phyloP scores from a whole-genome alignment of 768 basidiomycete species.

The Fomitopsis pulvina region DNA sequence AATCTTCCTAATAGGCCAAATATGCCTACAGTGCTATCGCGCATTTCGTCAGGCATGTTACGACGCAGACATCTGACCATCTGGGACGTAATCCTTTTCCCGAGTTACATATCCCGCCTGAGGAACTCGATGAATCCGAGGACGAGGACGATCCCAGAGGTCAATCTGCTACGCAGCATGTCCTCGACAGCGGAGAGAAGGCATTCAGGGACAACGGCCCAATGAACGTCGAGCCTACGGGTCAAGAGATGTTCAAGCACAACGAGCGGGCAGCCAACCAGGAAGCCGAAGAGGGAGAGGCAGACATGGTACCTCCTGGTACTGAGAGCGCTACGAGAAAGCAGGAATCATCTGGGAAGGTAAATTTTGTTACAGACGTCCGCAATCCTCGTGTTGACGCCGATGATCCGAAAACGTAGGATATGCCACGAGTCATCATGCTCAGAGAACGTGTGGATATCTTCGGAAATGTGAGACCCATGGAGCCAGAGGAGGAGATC shows the following conservation, averaged over 20 bases:
- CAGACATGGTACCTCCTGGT: slow-evolving; percentile 11
- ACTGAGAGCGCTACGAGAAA: slow-evolving; percentile 1
- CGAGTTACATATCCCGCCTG: slow-evolving; percentile 28
- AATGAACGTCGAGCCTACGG: slow-evolving; percentile 8
- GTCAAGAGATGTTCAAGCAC: slow-evolving; percentile 23
- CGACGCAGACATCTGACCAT: slow-evolving; percentile 29
- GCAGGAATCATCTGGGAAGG: neutral
- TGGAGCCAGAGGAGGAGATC: slow-evolving; percentile 56
- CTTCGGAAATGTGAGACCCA: slow-evolving; percentile 48
- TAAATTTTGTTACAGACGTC: neutral
- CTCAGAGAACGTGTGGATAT: slow-evolving; percentile 71
- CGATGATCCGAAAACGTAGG: neutral
- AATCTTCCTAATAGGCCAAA: slow-evolving; percentile 36
- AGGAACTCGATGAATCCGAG: slow-evolving; percentile 16
- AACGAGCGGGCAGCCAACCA: slow-evolving; percentile 24
- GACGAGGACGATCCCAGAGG: slow-evolving; percentile 14
- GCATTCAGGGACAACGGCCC: slow-evolving; percentile 1
- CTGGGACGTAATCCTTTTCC: slow-evolving; percentile 42
- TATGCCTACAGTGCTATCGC: slow-evolving; percentile 55
- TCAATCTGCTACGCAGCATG: neutral
- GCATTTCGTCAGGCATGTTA: slow-evolving; percentile 50
- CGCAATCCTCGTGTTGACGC: neutral
- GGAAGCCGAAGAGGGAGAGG: slow-evolving; percentile 22
- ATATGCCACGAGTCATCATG: slow-evolving; percentile 34
- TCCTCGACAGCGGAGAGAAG: neutral